A percentile compares a stretch with the other conserved stretches of the same genome.
phyloP scores from a whole-genome alignment of 2,329 filamentous ascomycete genomes.

The Leptodontidium sp. region DNA sequence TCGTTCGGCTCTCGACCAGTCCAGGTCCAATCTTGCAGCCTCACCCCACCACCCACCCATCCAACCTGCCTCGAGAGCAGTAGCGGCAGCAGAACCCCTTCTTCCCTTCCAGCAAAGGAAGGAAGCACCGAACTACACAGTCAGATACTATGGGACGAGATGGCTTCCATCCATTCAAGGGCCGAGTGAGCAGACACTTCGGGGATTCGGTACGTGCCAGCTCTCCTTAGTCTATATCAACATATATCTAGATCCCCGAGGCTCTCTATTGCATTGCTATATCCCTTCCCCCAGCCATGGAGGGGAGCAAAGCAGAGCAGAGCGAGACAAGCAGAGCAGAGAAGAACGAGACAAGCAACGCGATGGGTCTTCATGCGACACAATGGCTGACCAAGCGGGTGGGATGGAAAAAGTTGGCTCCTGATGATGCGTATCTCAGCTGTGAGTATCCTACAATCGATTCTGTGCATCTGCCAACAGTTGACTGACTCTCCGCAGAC shows the following conservation, averaged over 20 bases:
- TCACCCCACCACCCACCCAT: slow-evolving; percentile 14
- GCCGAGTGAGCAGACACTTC: slow-evolving; percentile 59
- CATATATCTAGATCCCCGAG: background rate
- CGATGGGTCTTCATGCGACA: slow-evolving; percentile 28
- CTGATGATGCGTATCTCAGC: slow-evolving; percentile 74
- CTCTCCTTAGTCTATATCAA: slow-evolving; percentile 17
- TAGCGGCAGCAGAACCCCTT: background rate
- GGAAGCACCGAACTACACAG: slow-evolving; percentile 10
- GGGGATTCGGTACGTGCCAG: slow-evolving; percentile 54
- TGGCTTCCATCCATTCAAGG: slow-evolving; percentile 61
- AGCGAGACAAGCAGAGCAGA: background rate
- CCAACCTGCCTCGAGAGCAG: background rate
- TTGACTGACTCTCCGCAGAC: slow-evolving; percentile 53
- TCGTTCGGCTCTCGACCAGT: too few species aligned
- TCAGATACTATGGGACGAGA: slow-evolving; percentile 41
- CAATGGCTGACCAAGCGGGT: slow-evolving; percentile 37
- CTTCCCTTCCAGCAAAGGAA: background rate
- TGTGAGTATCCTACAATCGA: slow-evolving; percentile 59
- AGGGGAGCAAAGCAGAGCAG: background rate
- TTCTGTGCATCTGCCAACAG: background rate
- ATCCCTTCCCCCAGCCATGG: background rate
- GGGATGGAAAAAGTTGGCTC: slow-evolving; percentile 53
- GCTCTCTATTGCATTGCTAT: background rate
- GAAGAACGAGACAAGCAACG: slow-evolving; percentile 5
- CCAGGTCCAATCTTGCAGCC: too few species aligned